These are phyloP conservation scores for Syncephalis plumigaleata DNA, from an alignment of 371 early-diverging fungal species.

Conservation along the genomic window DNA sequence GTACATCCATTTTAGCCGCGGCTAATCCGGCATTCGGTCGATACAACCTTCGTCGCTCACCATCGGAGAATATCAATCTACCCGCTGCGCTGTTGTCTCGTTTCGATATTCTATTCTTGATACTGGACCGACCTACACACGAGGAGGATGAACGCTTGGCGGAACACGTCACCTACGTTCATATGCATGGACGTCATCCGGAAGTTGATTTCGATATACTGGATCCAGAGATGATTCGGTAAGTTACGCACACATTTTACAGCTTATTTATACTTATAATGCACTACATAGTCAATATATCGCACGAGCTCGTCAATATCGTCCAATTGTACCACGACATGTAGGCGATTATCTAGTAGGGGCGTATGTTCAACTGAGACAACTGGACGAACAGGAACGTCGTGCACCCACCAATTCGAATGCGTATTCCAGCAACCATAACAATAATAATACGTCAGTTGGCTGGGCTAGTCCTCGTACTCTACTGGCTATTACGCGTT, in stretches of 20 bases:
- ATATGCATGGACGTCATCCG: slow-evolving; percentile 65
- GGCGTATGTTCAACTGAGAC: slow-evolving; percentile 68
- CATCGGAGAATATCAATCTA: slow-evolving; percentile 88
- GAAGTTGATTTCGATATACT: slow-evolving; percentile 37
- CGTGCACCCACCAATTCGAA: slow-evolving; percentile 11
- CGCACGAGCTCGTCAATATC: slow-evolving; percentile 57
- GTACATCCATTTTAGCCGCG: slow-evolving; percentile 79
- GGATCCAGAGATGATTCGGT: slow-evolving; percentile 39
- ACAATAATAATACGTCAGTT: slow-evolving; percentile 17
- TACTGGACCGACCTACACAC: slow-evolving; percentile 62
- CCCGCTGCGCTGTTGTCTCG: slow-evolving; percentile 92
- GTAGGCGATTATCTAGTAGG: slow-evolving; percentile 78
- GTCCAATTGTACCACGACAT: slow-evolving; percentile 50
- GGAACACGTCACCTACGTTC: slow-evolving; percentile 84
- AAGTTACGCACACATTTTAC: too few species aligned
- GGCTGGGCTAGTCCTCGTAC: slow-evolving; percentile 69
- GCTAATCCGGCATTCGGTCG: slow-evolving; percentile 80
- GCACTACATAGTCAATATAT: slow-evolving; percentile 55
- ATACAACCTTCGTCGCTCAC: slow-evolving; percentile 61
- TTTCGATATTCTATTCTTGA: slow-evolving; percentile 92
- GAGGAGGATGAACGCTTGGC: slow-evolving; percentile 65
- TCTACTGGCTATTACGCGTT: slow-evolving; percentile 80
- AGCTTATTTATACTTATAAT: not conserved
- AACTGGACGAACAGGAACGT: slow-evolving; percentile 24
- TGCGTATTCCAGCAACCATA: not conserved